Base-by-base conservation (phyloP, 768 basidiomycete genomes). In the Austroboletus eburneus region DNA sequence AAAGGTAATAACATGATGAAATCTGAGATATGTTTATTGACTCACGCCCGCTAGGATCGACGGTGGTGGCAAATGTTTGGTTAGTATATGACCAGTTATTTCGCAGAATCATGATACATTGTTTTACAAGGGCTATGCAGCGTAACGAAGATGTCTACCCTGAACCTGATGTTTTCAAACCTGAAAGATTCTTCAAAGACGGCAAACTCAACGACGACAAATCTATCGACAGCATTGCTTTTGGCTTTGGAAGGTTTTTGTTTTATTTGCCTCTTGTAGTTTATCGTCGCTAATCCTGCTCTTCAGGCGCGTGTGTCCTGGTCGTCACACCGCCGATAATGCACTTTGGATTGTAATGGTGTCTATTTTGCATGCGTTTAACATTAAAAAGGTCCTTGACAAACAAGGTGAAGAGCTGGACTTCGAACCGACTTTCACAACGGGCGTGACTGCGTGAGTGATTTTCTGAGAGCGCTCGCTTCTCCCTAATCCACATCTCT, bases 271-370 rank as follows among this genome's bases (percentile, higher is more conserved):
- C n/a, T 9, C 18, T 16, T 7, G 1, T 22, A 6, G 3, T 12
- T 18, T 5, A 3, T 20, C 6, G 14, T 37, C 25, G 3, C 45
- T 18, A 8, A 55, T 17, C 10, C 30, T 30, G 36, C 8, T 44
- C 10, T 9, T 23, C 40, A 64, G 62, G 32, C 52, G 63, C 5
- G 29, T 57, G 14, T 71, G 68, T 42, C 64, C 68, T 16, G 69
- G 71, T 9, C 54, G 56, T 12, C 49, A 64, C 42, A 20, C 55
- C n/a, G 67, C 67, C 1, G 61, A 65, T n/a, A 45, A 39, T 23
- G 58, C 56, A 4, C 22, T 68, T n/a, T 73, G 63, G 66, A 53
- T 49, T 21, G 48, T 52, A 14, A 57, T 67, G 22, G 64, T 56
- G 10, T 57, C 49, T 9, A 49, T 66, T 25, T 45, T 72, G 25